A percentile compares a stretch with the other conserved stretches of the same genome.
Conservation (phyloP, 306 rosid species). For the Gynostemma pentaphyllum region DNA sequence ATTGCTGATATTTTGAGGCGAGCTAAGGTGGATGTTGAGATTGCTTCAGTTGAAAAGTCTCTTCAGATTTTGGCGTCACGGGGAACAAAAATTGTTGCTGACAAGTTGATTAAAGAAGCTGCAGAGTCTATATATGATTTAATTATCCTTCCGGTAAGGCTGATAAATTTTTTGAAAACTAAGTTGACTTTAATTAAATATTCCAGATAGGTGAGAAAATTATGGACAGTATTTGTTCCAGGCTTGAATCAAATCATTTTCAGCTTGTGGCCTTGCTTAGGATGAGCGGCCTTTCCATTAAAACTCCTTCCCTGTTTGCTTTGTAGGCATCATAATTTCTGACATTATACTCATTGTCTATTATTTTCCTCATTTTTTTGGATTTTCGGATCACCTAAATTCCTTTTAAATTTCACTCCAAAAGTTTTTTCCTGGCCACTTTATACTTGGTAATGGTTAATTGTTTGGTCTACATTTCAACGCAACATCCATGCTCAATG, state of each 20-base stretch:
- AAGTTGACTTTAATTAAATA: neutral
- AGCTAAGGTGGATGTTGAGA: slow-evolving; percentile 74
- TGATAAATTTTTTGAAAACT: slow-evolving; percentile 1
- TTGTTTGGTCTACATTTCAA: neutral
- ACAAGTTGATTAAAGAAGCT: slow-evolving; percentile 53
- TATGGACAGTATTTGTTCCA: neutral
- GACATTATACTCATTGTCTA: neutral
- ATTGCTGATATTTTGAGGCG: slow-evolving; percentile 72
- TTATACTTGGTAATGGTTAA: neutral
- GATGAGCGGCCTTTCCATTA: neutral
- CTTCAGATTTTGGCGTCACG: slow-evolving; percentile 46
- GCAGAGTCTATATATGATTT: slow-evolving; percentile 59
- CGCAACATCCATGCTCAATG: neutral
- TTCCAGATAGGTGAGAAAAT: neutral
- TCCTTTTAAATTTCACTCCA: neutral
- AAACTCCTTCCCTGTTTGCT: neutral
- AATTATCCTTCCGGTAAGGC: slow-evolving; percentile 81
- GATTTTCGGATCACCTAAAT: no score
- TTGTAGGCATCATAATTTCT: neutral
- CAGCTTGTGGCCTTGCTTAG: neutral
- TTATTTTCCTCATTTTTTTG: neutral
- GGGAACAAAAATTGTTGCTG: slow-evolving; percentile 77
- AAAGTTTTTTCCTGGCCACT: neutral
- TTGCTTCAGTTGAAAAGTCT: slow-evolving; percentile 77
- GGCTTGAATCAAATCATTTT: neutral